Evolutionary conservation across 352 stramenopile genomes (phyloP), one percentile per base, ranked within the genome.

Genomic region (Globisporangium echinulatum): DNA sequence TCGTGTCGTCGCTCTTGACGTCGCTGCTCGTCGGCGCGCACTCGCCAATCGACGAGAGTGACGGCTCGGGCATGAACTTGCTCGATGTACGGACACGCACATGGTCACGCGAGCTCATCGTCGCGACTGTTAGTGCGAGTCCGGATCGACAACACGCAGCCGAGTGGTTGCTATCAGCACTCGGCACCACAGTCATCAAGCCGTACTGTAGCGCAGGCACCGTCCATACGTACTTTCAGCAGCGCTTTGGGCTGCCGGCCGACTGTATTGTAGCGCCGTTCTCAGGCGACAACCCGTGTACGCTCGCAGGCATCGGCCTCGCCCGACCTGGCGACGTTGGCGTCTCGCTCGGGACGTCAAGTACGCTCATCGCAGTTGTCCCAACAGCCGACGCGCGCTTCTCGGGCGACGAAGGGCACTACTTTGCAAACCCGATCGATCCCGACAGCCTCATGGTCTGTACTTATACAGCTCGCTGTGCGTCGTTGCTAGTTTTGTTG

Each of bases 41-140:
- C 58, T 71, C 80, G 38, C 54, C 77, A 8, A 87, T 95, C 40
- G 87, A 96, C 37, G 74, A 81, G 38, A 92, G 82, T 52, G 87
- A 94, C 59, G 83, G 72, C 36, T 89, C 77, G 0, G 87, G 85
- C 1, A 95, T 95, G 85, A 94, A 95, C 56, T 64, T 96, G 10
- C 71, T 95, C 36, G 77, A 95, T 55, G 65, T 96, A 4, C 63
- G 67, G 5, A 62, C 76, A 5, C 62, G 72, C 7, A 54, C 82
- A 55, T 94, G 82, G 84, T 87, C 76, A 2, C 53, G 69, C 1
- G 63, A 77, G 54, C 68, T 89, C 0, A 5, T 90, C 7, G 54
- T 72, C 38, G 75, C 71, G 0, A 80, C 69, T 11, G 25, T 3
- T 33, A 33, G 25, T 33, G 25, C 25, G 25, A 33, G 25, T 33